Evolutionary conservation across 768 basidiomycete genomes (phyloP), one percentile per base, ranked within the genome.

Genomic region (Tulasnella sp.): DNA sequence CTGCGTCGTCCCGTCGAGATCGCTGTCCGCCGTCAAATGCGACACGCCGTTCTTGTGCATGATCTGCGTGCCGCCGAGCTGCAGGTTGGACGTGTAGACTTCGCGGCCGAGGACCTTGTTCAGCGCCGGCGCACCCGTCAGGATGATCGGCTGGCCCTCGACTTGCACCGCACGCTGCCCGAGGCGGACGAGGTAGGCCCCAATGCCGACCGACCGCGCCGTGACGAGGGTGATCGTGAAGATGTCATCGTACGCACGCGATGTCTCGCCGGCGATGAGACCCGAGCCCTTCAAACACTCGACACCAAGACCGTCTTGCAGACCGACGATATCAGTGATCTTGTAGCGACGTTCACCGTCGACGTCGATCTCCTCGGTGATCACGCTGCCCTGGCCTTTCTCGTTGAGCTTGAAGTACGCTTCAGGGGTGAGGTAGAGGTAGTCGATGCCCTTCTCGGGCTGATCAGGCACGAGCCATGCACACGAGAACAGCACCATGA

Each of bases 11-110:
- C 96, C 96, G 69, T 98, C 89, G 32, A 99, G 74, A 68, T 99
- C 96, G 67, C 91, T 97, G 64, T 80, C 80, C 32, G 96, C 93
- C 3, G 90, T 93, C 58, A 98, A 74, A 68, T 99, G 96, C 4
- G 94, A 96, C 55, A 98, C 88, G 71, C 96, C 96, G 67, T 99
- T 99, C 81, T 97, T 97, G 81, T 91, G 87, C 96, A 99, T 98
- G 75, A 99, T 98, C 67, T 99, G 96, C n/a, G 96, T 98, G 54
- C 96, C 96, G 62, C 96, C 96, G 59, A 99, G 86, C 69, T 98
- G 96, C 63, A 99, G 71, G 70, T 98, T 98, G 54, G 92, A 96
- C 7, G 96, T 97, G 69, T 99, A 98, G 43, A 99, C 96, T 69
- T 98, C 96, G 48, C 96, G 86, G 60, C 96, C 96, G 40, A 99